Evolutionary conservation across 2,329 filamentous ascomycete species (phyloP).

Genomic region (Dactylellina cionopaga): DNA sequence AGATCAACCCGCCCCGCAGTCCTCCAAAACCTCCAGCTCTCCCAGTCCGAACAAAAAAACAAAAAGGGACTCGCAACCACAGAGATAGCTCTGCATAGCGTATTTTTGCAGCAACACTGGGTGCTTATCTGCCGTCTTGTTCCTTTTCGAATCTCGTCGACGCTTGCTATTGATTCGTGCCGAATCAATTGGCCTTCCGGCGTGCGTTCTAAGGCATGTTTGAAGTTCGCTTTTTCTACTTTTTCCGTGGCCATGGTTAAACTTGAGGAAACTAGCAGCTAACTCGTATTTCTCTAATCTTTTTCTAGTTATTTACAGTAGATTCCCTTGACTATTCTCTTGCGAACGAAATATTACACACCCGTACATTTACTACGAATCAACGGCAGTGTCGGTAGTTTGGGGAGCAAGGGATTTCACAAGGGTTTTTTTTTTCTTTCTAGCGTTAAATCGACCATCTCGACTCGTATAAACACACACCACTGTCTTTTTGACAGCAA

Average conservation of each 20-base stretch:
- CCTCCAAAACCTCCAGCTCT: background rate
- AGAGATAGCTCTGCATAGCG: background rate
- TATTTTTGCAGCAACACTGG: background rate
- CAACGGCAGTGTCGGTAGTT: conserved; percentile 34
- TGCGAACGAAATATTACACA: background rate
- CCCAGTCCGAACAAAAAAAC: background rate
- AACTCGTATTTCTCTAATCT: no score
- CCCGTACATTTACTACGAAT: no score
- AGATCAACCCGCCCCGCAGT: conserved; percentile 6
- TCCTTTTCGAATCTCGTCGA: background rate
- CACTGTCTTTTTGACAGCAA: background rate
- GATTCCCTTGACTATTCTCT: no score
- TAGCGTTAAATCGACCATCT: conserved; percentile 11
- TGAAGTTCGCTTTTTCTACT: background rate
- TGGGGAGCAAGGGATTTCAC: background rate
- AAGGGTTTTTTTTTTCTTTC: conserved; percentile 10
- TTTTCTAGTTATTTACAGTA: no score
- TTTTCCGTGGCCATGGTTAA: no score
- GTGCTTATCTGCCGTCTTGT: background rate
- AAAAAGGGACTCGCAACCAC: background rate
- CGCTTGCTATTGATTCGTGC: background rate
- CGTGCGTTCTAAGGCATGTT: conserved; percentile 3
- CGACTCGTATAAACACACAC: background rate
- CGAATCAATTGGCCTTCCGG: conserved; percentile 11
- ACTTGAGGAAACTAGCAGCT: no score